Conservation (phyloP, 192 early-diverging fungal genomes). For the Coemansia pectinata region DNA sequence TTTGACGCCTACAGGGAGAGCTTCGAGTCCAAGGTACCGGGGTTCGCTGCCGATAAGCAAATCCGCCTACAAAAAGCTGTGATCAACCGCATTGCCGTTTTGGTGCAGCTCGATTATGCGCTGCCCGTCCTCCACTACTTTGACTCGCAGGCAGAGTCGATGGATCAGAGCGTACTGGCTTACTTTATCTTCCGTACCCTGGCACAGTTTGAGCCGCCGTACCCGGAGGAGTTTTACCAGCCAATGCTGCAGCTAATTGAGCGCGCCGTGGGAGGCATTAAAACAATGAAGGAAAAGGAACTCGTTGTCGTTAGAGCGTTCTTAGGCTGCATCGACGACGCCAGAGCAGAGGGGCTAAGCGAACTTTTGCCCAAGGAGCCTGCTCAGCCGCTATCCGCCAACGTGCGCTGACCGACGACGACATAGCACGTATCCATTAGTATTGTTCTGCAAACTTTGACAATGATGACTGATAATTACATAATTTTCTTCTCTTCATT, state of each 20-base stretch:
- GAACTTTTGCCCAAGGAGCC: constrained; percentile 9
- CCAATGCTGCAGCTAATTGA: constrained; percentile 35
- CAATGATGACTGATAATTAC: not conserved
- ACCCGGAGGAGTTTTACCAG: constrained; percentile 21
- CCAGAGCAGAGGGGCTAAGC: constrained; percentile 5
- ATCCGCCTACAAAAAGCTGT: constrained; percentile 66
- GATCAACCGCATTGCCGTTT: constrained; percentile 66
- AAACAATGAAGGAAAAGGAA: constrained; percentile 31
- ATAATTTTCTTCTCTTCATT: not conserved
- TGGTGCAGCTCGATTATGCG: constrained; percentile 65
- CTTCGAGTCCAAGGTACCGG: constrained; percentile 58
- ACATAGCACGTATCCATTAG: not conserved
- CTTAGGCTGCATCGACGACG: constrained; percentile 23
- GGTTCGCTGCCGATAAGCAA: constrained; percentile 65
- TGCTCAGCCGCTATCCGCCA: not conserved
- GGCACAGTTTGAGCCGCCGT: constrained; percentile 33
- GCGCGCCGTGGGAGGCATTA: constrained; percentile 26
- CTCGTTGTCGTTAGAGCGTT: constrained; percentile 21
- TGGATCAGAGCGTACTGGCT: constrained; percentile 69
- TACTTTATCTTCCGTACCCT: constrained; percentile 61
- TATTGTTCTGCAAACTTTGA: not conserved
- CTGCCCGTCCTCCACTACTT: constrained; percentile 68
- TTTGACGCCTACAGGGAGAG: constrained; percentile 63
- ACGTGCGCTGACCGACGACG: not conserved
- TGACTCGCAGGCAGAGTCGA: constrained; percentile 42